Conservation (phyloP, 805 yeast species). For the Candida gorgasii region DNA sequence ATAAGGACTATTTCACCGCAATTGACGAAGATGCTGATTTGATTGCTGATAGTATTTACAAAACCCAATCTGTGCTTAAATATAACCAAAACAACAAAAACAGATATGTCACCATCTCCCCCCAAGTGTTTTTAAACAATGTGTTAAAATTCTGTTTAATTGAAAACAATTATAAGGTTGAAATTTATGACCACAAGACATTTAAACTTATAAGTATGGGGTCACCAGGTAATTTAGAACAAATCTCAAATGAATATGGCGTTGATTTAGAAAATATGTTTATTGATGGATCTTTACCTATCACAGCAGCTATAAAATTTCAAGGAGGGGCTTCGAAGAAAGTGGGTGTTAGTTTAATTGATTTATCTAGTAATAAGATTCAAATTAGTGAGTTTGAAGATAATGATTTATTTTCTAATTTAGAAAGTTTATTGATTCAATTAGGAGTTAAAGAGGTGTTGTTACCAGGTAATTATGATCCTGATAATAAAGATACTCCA, state of each 20-base stretch:
- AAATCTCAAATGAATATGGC: conserved; percentile 35
- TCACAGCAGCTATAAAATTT: conserved; percentile 41
- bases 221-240: conserved; percentile 88
- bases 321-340: conserved; percentile 41
- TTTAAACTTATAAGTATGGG: conserved; percentile 66
- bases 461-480: conserved; percentile 47
- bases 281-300: conserved; percentile 40
- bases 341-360: conserved; percentile 80
- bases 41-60: conserved; percentile 82
- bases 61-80: conserved; percentile 80
- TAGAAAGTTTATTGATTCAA: conserved; percentile 85
- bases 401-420: conserved; percentile 81
- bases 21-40: conserved; percentile 74
- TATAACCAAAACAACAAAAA: conserved; percentile 42
- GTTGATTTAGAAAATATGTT: conserved; percentile 63
- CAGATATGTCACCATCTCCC: conserved; percentile 74
- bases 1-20: conserved; percentile 77
- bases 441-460: conserved; percentile 86
- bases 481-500: conserved; percentile 40
- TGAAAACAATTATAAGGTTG: conserved; percentile 73
- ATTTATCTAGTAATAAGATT: conserved; percentile 63
- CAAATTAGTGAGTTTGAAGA: conserved; percentile 82
- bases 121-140: conserved; percentile 63
- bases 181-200: conserved; percentile 63
- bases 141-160: conserved; percentile 67